Conservation (phyloP, 208 protist species). For the Crithidia sp. region DNA sequence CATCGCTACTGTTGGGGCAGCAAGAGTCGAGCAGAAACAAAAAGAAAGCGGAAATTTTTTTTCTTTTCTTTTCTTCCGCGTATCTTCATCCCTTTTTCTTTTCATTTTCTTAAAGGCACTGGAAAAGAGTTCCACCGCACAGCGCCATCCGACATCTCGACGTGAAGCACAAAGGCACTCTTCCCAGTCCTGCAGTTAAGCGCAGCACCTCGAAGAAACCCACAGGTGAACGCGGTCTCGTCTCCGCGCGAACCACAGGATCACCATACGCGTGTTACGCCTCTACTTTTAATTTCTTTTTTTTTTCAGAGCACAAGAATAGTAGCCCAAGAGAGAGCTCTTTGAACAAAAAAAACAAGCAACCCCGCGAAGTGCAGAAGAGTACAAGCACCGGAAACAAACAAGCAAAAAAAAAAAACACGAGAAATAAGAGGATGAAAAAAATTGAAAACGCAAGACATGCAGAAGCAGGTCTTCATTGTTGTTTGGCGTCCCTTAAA, state of each 20-base stretch:
- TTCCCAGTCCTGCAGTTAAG: not conserved
- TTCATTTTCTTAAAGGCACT: too few relatives aligned
- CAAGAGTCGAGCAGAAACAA: too few relatives aligned
- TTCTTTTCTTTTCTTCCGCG: too few relatives aligned
- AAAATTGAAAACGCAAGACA: not conserved
- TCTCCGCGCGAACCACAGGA: not conserved
- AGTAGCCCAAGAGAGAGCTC: not conserved
- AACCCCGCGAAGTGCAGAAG: not conserved
- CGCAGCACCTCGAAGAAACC: not conserved
- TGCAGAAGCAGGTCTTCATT: too few relatives aligned
- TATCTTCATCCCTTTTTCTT: too few relatives aligned
- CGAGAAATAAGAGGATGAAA: slow-evolving; percentile 5
- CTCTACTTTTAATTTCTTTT: not conserved
- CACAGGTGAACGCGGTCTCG: not conserved
- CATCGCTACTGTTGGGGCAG: too few relatives aligned
- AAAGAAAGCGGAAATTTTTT: too few relatives aligned
- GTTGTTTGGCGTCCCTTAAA: too few relatives aligned
- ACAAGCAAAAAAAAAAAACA: not conserved
- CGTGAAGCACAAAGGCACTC: too few relatives aligned
- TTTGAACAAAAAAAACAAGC: not conserved
- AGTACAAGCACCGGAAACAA: too few relatives aligned
- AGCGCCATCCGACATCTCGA: too few relatives aligned
- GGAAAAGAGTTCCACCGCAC: too few relatives aligned
- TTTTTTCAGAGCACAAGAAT: not conserved
- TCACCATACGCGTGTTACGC: not conserved